phyloP scores from a whole-genome alignment of 2,329 filamentous ascomycete species.

The Emydomyces testavorans region DNA sequence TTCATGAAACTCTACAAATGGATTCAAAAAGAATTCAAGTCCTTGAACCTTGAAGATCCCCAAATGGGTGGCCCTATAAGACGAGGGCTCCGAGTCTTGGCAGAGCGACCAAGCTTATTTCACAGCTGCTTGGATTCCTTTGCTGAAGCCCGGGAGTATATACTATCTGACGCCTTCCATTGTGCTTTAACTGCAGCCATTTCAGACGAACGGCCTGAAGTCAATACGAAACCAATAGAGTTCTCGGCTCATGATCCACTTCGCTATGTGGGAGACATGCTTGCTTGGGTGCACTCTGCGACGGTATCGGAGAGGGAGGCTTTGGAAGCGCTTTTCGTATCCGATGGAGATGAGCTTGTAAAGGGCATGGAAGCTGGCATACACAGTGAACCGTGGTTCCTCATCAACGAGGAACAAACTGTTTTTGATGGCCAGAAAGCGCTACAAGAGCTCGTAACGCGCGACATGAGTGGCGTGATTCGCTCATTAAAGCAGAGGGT shows the following conservation, averaged over 20 bases:
- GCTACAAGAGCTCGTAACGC: constrained; percentile 73
- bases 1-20: constrained; percentile 95
- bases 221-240: constrained; percentile 76
- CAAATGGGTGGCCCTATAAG: constrained; percentile 80
- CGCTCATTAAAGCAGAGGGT: constrained; percentile 78
- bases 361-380: constrained; percentile 68
- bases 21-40: constrained; percentile 88
- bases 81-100: constrained; percentile 70
- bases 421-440: constrained; percentile 71
- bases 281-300: constrained; percentile 91
- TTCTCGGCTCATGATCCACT: constrained; percentile 83
- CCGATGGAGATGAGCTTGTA: constrained; percentile 78
- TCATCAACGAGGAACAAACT: constrained; percentile 47
- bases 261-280: constrained; percentile 90
- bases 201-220: constrained; percentile 47
- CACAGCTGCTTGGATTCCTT: constrained; percentile 90
- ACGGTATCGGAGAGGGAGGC: constrained; percentile 90
- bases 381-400: constrained; percentile 73
- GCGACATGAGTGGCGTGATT: constrained; percentile 68
- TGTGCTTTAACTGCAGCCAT: constrained; percentile 67
- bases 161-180: constrained; percentile 81
- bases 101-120: constrained; percentile 80
- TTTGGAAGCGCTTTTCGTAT: constrained; percentile 79
- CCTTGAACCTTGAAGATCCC: constrained; percentile 82
- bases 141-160: constrained; percentile 74